Base-by-base conservation (phyloP, 495 filamentous ascomycete genomes). In the Glonium stellatum region DNA sequence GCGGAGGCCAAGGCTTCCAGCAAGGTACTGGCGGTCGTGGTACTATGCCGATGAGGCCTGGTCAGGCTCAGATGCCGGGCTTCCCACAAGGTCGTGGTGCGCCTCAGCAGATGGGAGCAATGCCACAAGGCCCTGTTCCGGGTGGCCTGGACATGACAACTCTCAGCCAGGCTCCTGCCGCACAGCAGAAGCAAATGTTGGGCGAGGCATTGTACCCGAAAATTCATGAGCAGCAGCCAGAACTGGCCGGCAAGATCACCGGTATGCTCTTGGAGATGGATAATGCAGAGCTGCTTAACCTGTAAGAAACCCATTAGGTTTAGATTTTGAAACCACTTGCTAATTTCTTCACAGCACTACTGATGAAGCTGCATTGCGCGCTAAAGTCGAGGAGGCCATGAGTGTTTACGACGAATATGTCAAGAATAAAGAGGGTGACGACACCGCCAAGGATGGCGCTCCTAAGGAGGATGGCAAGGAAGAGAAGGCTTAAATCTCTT, bases 231-330 rank as follows among this genome's bases (percentile, higher is more conserved):
- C 83, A 93, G 75, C 90, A 97, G 80, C 90, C 91, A 46, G 89
- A 95, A 63, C 79, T 99, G 61, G 93, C 93, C 63, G 93, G 93
- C 67, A 99, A 99, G 86, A 97, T 99, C 70, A 99, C 93, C 60
- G 93, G 93, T 75, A 99, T 99, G 93, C 84, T 99, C 68, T 72
- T 99, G 67, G 93, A 99, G 82, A 99, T 99, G 93, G 93, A 97
- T 63, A 97, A 97, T 72, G 64, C 78, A 49, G 93, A 99, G 79
- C 77, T 99, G 62, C 76, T 99, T 69, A 87, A 87, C 73, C 81
- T 99, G 93, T 98, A 85, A 90, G 93, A 91, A 59, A 63, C 50
- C 53, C 22, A 44, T 23, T 50, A 13, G 8, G 27, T 6, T 49
- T 50, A 58, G 23, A 59, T 18, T 41, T 31, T 46, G 66, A 65